Evolutionary conservation across 2,329 filamentous ascomycete species (phyloP).

Genomic region (Rutstroemia sp.): DNA sequence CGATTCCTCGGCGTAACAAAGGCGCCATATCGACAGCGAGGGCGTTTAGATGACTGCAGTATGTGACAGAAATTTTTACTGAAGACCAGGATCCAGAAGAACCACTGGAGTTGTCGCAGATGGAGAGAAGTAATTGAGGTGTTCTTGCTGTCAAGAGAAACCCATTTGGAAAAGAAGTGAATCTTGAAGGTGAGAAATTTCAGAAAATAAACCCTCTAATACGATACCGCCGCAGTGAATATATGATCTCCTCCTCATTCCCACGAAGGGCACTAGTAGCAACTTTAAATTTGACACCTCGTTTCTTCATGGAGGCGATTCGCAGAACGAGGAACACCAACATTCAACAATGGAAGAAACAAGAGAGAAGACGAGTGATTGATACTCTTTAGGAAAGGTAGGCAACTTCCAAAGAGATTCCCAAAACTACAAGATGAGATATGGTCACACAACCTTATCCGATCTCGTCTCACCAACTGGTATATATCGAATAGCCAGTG

Average conservation of each 20-base stretch:
- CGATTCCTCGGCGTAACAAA: conserved; percentile 6
- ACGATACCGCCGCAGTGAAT: too few relatives aligned
- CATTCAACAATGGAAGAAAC: not conserved
- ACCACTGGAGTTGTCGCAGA: too few relatives aligned
- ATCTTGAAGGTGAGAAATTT: not conserved
- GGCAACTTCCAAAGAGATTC: conserved; percentile 1
- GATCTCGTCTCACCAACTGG: conserved; percentile 12
- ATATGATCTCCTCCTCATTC: not conserved
- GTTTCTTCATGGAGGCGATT: conserved; percentile 5
- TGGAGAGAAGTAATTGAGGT: not conserved
- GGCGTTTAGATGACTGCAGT: not conserved
- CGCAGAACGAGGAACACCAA: not conserved
- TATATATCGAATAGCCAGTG: conserved; percentile 9
- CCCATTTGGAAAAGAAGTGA: not conserved
- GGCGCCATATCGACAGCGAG: not conserved
- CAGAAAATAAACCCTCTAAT: not conserved
- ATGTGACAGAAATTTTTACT: not conserved
- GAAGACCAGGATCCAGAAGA: too few relatives aligned
- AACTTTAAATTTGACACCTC: conserved; percentile 7
- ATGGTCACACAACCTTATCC: conserved; percentile 11
- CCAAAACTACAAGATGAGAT: conserved; percentile 7
- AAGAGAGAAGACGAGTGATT: not conserved
- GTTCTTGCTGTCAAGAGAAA: not conserved
- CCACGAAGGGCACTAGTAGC: conserved; percentile 1
- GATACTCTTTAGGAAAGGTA: not conserved